A percentile compares a stretch with the other conserved stretches of the same genome.
These are phyloP conservation scores for Hyaloscypha variabilis DNA, from an alignment of 495 filamentous ascomycete genomes.

Conservation along the genomic window DNA sequence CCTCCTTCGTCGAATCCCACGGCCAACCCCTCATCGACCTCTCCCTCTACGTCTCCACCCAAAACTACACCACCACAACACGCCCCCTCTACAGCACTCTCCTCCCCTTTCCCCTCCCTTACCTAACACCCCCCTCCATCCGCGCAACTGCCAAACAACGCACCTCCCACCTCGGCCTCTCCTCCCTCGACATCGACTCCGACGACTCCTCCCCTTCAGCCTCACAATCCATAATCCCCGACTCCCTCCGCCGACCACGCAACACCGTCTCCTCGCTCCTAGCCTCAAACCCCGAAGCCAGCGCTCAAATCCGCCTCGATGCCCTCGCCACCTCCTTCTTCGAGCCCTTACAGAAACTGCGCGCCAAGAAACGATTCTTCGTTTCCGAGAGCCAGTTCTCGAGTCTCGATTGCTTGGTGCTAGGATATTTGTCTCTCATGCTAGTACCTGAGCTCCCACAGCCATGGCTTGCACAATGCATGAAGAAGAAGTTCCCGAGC, in stretches of 20 bases:
- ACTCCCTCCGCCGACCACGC: conserved; percentile 33
- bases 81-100: conserved; percentile 75
- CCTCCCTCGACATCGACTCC: conserved; percentile 62
- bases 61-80: conserved; percentile 76
- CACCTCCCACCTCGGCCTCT: conserved; percentile 76
- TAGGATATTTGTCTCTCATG: conserved; percentile 78
- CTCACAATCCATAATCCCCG: conserved; percentile 31
- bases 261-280: conserved; percentile 35
- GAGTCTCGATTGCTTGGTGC: conserved; percentile 76
- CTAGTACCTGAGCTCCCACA: conserved; percentile 70
- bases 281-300: conserved; percentile 48
- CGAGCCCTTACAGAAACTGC: conserved; percentile 64
- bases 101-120: conserved; percentile 82
- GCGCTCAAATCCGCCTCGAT: conserved; percentile 67
- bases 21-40: conserved; percentile 72
- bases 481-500: conserved; percentile 56
- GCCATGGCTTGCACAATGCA: conserved; percentile 66
- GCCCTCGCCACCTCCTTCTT: conserved; percentile 69
- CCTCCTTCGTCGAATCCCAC: conserved; percentile 65
- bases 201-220: conserved; percentile 23
- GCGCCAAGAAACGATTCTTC: conserved; percentile 55
- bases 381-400: conserved; percentile 45
- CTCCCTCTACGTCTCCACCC: conserved; percentile 83
- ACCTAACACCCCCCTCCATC: conserved; percentile 69
- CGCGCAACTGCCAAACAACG: conserved; percentile 67